Base-by-base conservation (phyloP, 495 filamentous ascomycete genomes). In the Hypoxylon crocopeplum region DNA sequence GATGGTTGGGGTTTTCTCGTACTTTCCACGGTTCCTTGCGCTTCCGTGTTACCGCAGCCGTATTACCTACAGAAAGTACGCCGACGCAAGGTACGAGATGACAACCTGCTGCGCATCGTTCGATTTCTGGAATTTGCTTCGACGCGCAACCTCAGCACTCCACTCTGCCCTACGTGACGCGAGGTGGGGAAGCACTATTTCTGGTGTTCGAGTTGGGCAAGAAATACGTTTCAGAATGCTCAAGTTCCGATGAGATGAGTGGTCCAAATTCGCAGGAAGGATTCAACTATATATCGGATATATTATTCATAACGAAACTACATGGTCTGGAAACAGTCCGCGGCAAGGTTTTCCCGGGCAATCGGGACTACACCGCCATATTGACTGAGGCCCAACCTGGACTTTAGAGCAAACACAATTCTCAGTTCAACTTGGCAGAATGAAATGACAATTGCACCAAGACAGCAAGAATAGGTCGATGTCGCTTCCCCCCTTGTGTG, bases 141-240 rank as follows among this genome's bases (percentile, higher is more conserved):
- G 68, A 61, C 52, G 56, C 60, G 60, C 65, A 64, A 62, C 56
- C 49, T 55, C 56, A 53, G 13, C 40, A 15, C 48, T 59, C 65
- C 56, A 64, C 58, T 32, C 42, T 48, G 34, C 55, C 58, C 54
- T 68, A 70, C 68, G 65, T 70, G 64, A 59, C 51, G 58, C 61
- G 47, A 50, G 48, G 65, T 70, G 68, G 68, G 46, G 62, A 53
- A 56, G 32, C 22, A 39, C 42, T 54, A 59, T 68, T 63, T 49
- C 64, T 48, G 55, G 48, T 61, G 62, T 56, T 56, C 47, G 48
- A 56, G 65, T 66, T 59, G 68, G 65, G 54, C 62, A 56, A 62
- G 51, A 66, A 64, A 58, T 60, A 60, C 64, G 68, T 70, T 70
- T 68, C 68, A 68, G 64, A 66, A 51, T 45, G 32, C 48, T 62